Evolutionary conservation across 2,329 filamentous ascomycete genomes (phyloP), one percentile per base, ranked within the genome.

Genomic region (Curvularia verruculosa): DNA sequence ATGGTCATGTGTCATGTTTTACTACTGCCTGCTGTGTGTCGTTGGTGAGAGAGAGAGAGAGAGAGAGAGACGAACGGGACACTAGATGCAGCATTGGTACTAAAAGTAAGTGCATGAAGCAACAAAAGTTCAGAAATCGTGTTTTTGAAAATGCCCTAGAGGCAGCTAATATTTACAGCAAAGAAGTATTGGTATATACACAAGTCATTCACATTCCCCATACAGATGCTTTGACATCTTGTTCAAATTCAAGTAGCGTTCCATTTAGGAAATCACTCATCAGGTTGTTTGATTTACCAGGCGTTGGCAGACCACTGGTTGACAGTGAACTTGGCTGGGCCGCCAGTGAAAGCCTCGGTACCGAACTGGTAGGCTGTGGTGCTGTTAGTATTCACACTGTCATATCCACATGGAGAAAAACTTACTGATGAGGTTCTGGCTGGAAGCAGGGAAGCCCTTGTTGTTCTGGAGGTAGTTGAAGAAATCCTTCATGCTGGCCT

Each of bases 401-500:
- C n/a, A 29, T n/a, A 45, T 19, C 12, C 5, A 12, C 7, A 21
- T 4, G 13, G 9, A 1, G 31, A 36, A n/a, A 37, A 23, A 64
- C 67, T 58, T 55, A 68, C 67, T 60, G 23, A 68, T 68, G 23
- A 70, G 49, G 49, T 70, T 58, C 56, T 69, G 67, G 21, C 37
- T 54, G 21, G 43, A 54, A 29, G 56, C 56, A 2, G 67, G 66
- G 52, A 83, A 78, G 2, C 79, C 79, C 62, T 85, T 75, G 64
- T 74, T 80, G 23, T 66, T 54, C 41, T 77, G 75, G n/a, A 89
- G 75, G 70, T 87, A 87, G 18, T 74, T 78, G 68, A 85, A 78
- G 76, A 89, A 88, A 8, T 79, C 71, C 65, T 79, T 79, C 62
- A 88, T 65, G 69, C 89, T 84, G 23, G 79, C 84, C 41, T 75